A percentile compares a stretch with the other conserved stretches of the same genome.
phyloP scores from a whole-genome alignment of 2,329 filamentous ascomycete genomes.

The Colletotrichum simmondsii region DNA sequence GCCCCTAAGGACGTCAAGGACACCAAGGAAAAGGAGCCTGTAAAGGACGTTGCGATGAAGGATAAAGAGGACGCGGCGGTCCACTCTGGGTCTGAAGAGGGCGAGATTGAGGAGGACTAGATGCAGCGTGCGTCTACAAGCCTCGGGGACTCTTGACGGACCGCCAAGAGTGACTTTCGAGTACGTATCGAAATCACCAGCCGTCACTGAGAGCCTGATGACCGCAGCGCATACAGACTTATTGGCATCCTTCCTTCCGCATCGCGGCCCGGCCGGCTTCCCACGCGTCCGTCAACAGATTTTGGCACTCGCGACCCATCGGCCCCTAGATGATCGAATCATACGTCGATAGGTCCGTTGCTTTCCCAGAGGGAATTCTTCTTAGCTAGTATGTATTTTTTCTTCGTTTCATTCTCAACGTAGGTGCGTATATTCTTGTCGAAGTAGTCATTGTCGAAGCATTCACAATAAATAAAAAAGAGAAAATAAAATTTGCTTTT shows the following conservation, averaged over 20 bases:
- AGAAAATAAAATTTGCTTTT: background rate
- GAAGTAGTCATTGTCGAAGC: background rate
- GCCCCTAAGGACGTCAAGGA: slow-evolving; percentile 31
- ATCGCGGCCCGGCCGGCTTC: slow-evolving; percentile 1
- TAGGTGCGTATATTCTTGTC: slow-evolving; percentile 3
- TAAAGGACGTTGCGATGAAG: slow-evolving; percentile 42
- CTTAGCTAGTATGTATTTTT: slow-evolving; percentile 29
- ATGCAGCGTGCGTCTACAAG: background rate
- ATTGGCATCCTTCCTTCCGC: background rate
- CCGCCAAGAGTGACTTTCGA: slow-evolving; percentile 24
- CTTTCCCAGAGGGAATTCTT: background rate
- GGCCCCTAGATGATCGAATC: background rate
- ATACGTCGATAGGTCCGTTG: background rate
- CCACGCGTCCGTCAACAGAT: background rate
- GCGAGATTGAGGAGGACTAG: slow-evolving; percentile 91
- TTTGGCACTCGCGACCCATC: background rate
- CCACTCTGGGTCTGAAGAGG: slow-evolving; percentile 93
- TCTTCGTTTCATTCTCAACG: slow-evolving; percentile 14
- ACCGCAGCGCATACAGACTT: slow-evolving; percentile 32
- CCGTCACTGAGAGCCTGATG: slow-evolving; percentile 38
- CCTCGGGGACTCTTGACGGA: background rate
- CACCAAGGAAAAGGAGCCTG: slow-evolving; percentile 38
- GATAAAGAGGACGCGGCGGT: slow-evolving; percentile 71
- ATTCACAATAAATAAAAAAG: background rate
- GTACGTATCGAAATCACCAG: slow-evolving; percentile 48